Evolutionary conservation across 495 filamentous ascomycete species (phyloP).

Genomic region (Trichocladium uniseriatum): DNA sequence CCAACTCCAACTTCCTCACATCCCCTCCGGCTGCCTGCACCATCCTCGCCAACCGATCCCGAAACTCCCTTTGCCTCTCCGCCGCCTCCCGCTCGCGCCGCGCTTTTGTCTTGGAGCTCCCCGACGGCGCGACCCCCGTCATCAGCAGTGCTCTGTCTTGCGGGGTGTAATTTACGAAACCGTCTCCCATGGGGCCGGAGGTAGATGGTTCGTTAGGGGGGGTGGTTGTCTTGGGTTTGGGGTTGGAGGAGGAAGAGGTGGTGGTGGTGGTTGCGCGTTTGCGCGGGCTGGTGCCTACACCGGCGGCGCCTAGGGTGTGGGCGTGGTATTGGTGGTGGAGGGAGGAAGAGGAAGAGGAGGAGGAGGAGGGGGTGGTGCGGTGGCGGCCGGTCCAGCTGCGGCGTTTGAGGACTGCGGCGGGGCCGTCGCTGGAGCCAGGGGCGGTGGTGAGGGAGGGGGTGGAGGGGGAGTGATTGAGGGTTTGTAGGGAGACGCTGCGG

Average conservation of each 20-base stretch:
- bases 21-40: constrained; percentile 76
- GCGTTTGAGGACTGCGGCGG: constrained; percentile 20
- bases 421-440: background rate
- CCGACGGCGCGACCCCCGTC: constrained; percentile 83
- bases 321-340: background rate
- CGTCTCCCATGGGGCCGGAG: constrained; percentile 28
- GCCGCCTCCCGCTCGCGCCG: constrained; percentile 75
- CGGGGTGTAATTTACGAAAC: constrained; percentile 91
- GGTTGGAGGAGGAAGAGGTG: background rate
- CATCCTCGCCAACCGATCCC: constrained; percentile 61
- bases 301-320: background rate
- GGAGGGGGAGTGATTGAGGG: constrained; percentile 9
- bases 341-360: background rate
- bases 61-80: constrained; percentile 67
- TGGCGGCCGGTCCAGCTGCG: constrained; percentile 20
- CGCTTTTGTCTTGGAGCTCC: constrained; percentile 88
- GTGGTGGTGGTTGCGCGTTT: no score
- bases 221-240: background rate
- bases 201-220: background rate
- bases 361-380: background rate
- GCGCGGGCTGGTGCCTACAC: no score
- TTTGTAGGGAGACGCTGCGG: constrained; percentile 23
- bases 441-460: constrained; percentile 7
- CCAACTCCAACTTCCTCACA: constrained; percentile 27
- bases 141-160: constrained; percentile 71